Conservation (phyloP, 1,284 basidiomycete genomes). For the Ceratobasidium sp. region DNA sequence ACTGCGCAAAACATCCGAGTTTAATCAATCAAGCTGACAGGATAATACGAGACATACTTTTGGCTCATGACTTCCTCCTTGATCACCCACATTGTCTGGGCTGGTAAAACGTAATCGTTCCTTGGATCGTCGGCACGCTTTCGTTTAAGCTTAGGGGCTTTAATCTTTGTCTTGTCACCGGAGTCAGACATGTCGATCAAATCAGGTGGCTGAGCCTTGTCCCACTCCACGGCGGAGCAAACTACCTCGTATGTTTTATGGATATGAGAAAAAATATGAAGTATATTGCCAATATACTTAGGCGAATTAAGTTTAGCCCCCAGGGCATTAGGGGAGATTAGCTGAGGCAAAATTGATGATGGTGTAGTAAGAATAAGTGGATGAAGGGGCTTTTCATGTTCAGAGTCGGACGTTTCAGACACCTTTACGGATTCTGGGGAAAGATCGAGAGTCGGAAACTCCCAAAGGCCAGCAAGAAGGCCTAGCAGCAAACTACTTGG, state of each 20-base stretch:
- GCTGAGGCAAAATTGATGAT: constrained; percentile 34
- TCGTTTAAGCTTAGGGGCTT: constrained; percentile 16
- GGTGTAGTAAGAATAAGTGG: constrained; percentile 45
- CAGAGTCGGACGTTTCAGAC: constrained; percentile 38
- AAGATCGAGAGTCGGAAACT: constrained; percentile 70
- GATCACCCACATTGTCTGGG: constrained; percentile 58
- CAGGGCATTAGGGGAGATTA: constrained; percentile 40
- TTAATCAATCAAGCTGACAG: neutral
- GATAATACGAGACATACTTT: constrained; percentile 61
- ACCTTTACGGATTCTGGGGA: constrained; percentile 9
- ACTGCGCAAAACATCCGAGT: neutral
- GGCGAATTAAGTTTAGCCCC: constrained; percentile 56
- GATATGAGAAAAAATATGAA: constrained; percentile 91
- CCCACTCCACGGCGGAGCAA: constrained; percentile 46
- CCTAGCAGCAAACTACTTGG: constrained; percentile 59
- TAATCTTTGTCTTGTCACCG: constrained; percentile 9
- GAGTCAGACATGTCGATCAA: neutral
- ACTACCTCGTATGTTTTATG: constrained; percentile 86
- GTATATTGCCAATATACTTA: constrained; percentile 66
- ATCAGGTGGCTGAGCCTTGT: constrained; percentile 6
- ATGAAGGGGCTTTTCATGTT: constrained; percentile 1
- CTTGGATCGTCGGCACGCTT: constrained; percentile 36
- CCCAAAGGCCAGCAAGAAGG: constrained; percentile 84
- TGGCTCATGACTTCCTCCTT: constrained; percentile 62
- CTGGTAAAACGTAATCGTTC: constrained; percentile 38